Evolutionary conservation across 345 rosid species (phyloP).

Genomic region (Garcia nutans): DNA sequence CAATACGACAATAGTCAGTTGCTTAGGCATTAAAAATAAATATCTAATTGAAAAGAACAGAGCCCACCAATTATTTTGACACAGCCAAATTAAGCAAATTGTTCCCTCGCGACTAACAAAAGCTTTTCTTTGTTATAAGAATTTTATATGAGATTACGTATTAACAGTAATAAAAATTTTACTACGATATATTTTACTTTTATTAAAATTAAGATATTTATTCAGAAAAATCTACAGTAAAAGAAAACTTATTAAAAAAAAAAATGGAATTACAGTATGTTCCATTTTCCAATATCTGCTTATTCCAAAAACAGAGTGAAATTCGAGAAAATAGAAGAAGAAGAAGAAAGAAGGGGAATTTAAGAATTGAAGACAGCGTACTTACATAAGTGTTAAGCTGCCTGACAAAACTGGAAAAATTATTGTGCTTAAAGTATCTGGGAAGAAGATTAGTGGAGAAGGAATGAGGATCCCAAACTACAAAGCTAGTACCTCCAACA

Average conservation of each 20-base stretch:
- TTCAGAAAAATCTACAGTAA: no score
- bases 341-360: not conserved
- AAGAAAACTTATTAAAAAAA: not conserved
- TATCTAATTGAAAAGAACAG: not conserved
- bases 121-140: no score
- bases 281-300: not conserved
- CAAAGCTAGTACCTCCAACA: conserved; percentile 28
- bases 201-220: no score
- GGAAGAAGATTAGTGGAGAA: conserved; percentile 30
- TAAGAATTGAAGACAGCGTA: not conserved
- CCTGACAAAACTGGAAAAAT: conserved; percentile 38
- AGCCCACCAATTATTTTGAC: not conserved
- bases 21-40: not conserved
- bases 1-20: not conserved
- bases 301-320: not conserved
- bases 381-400: conserved; percentile 40
- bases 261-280: no score
- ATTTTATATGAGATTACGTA: no score
- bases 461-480: conserved; percentile 32
- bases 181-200: no score
- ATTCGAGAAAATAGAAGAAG: not conserved
- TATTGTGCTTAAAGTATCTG: conserved; percentile 31
- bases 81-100: no score
- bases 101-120: no score
- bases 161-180: no score